Conservation (phyloP, 352 stramenopile species). For the Plasmopara muralis region DNA sequence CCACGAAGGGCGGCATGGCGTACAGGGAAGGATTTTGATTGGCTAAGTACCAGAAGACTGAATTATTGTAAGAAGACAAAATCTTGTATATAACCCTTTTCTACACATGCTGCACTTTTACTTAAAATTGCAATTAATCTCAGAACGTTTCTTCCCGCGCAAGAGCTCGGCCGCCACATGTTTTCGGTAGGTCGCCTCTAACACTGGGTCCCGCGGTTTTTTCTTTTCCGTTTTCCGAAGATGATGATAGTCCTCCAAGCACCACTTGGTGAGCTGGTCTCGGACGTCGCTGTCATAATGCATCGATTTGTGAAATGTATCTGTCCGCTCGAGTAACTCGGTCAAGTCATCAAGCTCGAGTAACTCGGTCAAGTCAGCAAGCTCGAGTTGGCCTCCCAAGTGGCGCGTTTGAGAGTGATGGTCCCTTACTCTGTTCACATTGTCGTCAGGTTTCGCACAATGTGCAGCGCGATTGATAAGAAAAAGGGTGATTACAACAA, state of each 20-base stretch:
- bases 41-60: not conserved
- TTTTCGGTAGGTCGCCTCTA: conserved; percentile 4
- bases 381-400: conserved; percentile 6
- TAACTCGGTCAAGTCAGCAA: conserved; percentile 8
- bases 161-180: not conserved
- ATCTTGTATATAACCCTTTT: not conserved
- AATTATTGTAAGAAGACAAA: not conserved
- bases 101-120: not conserved
- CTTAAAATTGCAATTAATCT: conserved; percentile 8
- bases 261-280: conserved; percentile 12
- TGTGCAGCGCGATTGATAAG: too few species aligned
- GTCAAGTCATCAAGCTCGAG: conserved; percentile 5
- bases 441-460: too few species aligned
- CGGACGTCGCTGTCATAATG: conserved; percentile 11
- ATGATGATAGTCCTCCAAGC: conserved; percentile 8
- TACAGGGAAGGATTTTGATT: not conserved
- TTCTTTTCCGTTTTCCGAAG: conserved; percentile 4
- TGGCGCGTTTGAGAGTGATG: conserved; percentile 1
- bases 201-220: not conserved
- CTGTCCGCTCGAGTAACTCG: not conserved
- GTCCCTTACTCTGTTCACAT: not conserved
- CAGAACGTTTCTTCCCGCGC: conserved; percentile 4
- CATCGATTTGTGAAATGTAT: not conserved
- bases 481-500: too few species aligned
- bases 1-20: conserved; percentile 33